These are phyloP conservation scores for Cryptosporidium ubiquitum DNA, from an alignment of 169 alveolate species.

Conservation along the genomic window DNA sequence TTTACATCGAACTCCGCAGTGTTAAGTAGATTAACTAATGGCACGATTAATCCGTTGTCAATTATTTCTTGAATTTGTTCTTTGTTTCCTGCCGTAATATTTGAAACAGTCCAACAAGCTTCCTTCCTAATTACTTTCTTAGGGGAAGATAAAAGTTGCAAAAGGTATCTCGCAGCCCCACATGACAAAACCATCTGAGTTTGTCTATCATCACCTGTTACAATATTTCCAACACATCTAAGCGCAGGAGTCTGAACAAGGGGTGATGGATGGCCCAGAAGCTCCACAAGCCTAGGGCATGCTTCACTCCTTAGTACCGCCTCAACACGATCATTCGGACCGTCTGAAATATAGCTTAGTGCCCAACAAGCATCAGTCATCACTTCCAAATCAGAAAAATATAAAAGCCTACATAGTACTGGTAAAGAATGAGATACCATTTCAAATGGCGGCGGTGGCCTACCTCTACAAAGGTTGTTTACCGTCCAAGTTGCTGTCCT, in stretches of 20 bases:
- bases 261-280: constrained; percentile 86
- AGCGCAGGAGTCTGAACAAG: constrained; percentile 95
- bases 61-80: constrained; percentile 91
- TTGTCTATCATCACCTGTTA: constrained; percentile 96
- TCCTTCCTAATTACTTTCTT: constrained; percentile 94
- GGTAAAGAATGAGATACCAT: constrained; percentile 89
- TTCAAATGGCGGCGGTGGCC: constrained; percentile 91
- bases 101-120: constrained; percentile 97
- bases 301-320: constrained; percentile 90
- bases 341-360: constrained; percentile 92
- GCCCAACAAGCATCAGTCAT: constrained; percentile 95
- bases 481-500: constrained; percentile 97
- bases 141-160: constrained; percentile 86
- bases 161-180: constrained; percentile 90
- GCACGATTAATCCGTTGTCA: constrained; percentile 86
- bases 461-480: constrained; percentile 94
- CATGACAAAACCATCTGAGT: constrained; percentile 92
- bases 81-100: constrained; percentile 93
- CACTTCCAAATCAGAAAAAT: constrained; percentile 87
- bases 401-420: constrained; percentile 85
- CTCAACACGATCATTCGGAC: constrained; percentile 90
- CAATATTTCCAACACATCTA: constrained; percentile 96
- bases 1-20: constrained; percentile 93
- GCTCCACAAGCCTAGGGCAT: constrained; percentile 91
- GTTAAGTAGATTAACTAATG: constrained; percentile 85